These are phyloP conservation scores for Neurospora intermedia DNA, from an alignment of 495 filamentous ascomycete species.

Conservation along the genomic window DNA sequence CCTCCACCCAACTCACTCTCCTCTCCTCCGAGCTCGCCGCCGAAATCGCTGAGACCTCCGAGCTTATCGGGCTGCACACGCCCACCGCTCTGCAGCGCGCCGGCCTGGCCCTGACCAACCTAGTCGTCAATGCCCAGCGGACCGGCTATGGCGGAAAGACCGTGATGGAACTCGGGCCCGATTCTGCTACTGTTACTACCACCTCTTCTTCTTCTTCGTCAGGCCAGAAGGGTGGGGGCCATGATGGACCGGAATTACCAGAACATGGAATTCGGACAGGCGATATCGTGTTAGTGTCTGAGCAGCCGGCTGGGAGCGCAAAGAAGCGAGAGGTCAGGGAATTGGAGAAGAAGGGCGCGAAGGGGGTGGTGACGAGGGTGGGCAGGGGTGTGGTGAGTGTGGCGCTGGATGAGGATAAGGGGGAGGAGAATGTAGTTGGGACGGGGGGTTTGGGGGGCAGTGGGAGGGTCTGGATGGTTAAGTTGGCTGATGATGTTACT, in stretches of 20 bases:
- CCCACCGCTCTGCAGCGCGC: constrained; percentile 70
- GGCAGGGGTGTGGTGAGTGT: constrained; percentile 57
- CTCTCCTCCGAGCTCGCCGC: constrained; percentile 67
- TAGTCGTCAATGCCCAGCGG: constrained; percentile 65
- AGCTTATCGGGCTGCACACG: constrained; percentile 58
- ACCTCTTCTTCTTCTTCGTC: no score
- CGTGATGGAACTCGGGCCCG: constrained; percentile 68
- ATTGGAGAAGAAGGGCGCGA: constrained; percentile 50
- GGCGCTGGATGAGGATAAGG: constrained; percentile 50
- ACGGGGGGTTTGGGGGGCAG: constrained; percentile 54
- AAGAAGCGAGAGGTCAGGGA: constrained; percentile 63
- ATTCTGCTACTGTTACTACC: constrained; percentile 47
- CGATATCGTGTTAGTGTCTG: constrained; percentile 74
- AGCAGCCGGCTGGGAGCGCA: constrained; percentile 58
- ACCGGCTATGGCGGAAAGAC: constrained; percentile 85
- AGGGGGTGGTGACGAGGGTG: constrained; percentile 73
- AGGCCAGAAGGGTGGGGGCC: no score
- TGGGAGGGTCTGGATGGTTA: constrained; percentile 61
- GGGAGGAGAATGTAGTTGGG: constrained; percentile 50
- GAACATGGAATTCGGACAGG: constrained; percentile 80
- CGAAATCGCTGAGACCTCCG: constrained; percentile 62
- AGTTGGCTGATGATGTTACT: constrained; percentile 92
- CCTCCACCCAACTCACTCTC: constrained; percentile 64
- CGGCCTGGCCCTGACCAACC: constrained; percentile 77
- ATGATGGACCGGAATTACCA: constrained; percentile 38